These are phyloP conservation scores for Mortierella sp. DNA, from an alignment of 371 early-diverging fungal genomes.

Conservation along the genomic window DNA sequence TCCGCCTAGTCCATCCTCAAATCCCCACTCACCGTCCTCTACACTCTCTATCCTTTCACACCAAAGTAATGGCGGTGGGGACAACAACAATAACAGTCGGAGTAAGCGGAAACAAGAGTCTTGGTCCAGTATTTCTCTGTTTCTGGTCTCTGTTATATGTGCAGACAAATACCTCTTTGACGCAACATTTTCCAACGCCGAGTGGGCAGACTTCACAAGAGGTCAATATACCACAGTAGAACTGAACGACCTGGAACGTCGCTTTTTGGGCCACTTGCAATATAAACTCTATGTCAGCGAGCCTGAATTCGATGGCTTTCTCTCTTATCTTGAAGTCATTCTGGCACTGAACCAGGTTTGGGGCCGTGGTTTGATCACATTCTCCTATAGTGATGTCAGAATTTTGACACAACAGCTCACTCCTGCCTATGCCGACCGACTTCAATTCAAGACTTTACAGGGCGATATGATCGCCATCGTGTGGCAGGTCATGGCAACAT, in stretches of 20 bases:
- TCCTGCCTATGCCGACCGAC: slow-evolving; percentile 61
- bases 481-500: slow-evolving; percentile 48
- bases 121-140: slow-evolving; percentile 51
- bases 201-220: slow-evolving; percentile 71
- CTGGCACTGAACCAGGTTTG: slow-evolving; percentile 60
- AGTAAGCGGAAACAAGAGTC: slow-evolving; percentile 17
- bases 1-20: slow-evolving; percentile 10
- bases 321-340: slow-evolving; percentile 63
- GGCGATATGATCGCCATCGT: slow-evolving; percentile 40
- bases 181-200: slow-evolving; percentile 69
- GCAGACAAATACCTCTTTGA: slow-evolving; percentile 59
- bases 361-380: slow-evolving; percentile 34
- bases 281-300: slow-evolving; percentile 61
- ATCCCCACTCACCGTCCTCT: slow-evolving; percentile 10
- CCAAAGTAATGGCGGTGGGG: slow-evolving; percentile 4
- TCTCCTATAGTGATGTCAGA: slow-evolving; percentile 65
- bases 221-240: slow-evolving; percentile 60
- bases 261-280: slow-evolving; percentile 61
- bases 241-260: slow-evolving; percentile 65
- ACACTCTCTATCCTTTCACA: neutral
- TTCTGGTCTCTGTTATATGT: slow-evolving; percentile 51
- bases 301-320: slow-evolving; percentile 62
- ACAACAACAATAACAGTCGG: neutral
- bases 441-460: slow-evolving; percentile 55
- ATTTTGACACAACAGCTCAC: slow-evolving; percentile 62